Evolutionary conservation across 2,329 filamentous ascomycete species (phyloP), one percentile per base, ranked within the genome.

Genomic region (Cladophialophora carrionii): DNA sequence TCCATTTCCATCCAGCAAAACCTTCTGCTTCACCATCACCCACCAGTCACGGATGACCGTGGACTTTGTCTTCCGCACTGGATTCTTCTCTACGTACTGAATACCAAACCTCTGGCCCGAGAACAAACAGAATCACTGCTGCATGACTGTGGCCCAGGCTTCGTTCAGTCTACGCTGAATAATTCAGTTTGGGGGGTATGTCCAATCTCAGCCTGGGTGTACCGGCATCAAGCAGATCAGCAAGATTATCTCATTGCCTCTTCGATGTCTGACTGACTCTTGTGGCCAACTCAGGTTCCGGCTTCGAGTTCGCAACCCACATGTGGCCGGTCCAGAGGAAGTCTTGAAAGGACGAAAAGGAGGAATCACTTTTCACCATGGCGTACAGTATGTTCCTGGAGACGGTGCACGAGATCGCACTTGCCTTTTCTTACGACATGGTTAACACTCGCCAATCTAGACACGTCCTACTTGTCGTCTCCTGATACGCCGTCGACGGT

Each of bases 401-500:
- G 29, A 49, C 20, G 22, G 26, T 37, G 24, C 52, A 54, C 32
- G 53, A 32, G n/a, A 41, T 2, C 34, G 7, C 10, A n/a, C n/a
- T 24, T 57, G 48, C 17, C 41, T 59, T 54, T 12, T 58, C 8
- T 51, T 20, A 14, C 48, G 10, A 26, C 34, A 61, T 51, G 31
- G 51, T 66, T 71, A 60, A 72, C 69, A 55, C 32, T 46, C 12
- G 48, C 10, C 14, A n/a, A 48, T 61, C 20, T 76, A 82, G 79
- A 78, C 74, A 76, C 78, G 76, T 78, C 78, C 73, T 83, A 81
- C 74, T 80, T 81, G 70, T 79, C 80, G 72, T 78, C 78, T 73
- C 79, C 81, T 71, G 92, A 96, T 82, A 89, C 90, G 65, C 84
- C 88, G 69, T 95, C 92, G 66, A 87, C 90, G 65, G 83, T 91